Evolutionary conservation across 164 flowering plant genomes (phyloP).

Genomic region (Cinnamomum chago): DNA sequence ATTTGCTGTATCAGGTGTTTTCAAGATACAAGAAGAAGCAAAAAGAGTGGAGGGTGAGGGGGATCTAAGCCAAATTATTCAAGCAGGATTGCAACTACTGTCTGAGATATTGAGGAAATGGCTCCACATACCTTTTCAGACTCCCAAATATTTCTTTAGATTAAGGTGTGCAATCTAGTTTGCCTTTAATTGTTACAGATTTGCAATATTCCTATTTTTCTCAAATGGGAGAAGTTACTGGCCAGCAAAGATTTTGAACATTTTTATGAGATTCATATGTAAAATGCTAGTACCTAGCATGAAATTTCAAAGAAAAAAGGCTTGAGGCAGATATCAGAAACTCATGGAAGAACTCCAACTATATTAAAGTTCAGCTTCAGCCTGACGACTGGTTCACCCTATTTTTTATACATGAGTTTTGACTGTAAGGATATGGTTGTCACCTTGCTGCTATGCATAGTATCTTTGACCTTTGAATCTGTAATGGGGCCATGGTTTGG

Average conservation of each 20-base stretch:
- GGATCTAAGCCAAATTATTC: constrained; percentile 10
- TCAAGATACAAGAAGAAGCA: constrained; percentile 32
- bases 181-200: not conserved
- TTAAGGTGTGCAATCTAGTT: constrained; percentile 46
- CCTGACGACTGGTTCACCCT: not conserved
- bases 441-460: not conserved
- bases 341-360: not conserved
- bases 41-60: constrained; percentile 20
- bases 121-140: constrained; percentile 50
- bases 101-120: constrained; percentile 32
- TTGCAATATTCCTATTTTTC: not conserved
- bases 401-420: not conserved
- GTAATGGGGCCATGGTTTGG: not conserved
- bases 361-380: not conserved
- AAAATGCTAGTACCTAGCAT: not conserved
- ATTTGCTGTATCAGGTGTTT: constrained; percentile 37
- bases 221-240: not conserved
- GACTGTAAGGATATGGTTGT: not conserved
- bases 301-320: not conserved
- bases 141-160: constrained; percentile 60
- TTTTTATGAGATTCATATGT: not conserved
- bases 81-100: constrained; percentile 34
- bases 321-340: not conserved
- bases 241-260: not conserved
- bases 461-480: not conserved